Evolutionary conservation across 2,329 filamentous ascomycete species (phyloP).

Genomic region (Talaromyces sp.): DNA sequence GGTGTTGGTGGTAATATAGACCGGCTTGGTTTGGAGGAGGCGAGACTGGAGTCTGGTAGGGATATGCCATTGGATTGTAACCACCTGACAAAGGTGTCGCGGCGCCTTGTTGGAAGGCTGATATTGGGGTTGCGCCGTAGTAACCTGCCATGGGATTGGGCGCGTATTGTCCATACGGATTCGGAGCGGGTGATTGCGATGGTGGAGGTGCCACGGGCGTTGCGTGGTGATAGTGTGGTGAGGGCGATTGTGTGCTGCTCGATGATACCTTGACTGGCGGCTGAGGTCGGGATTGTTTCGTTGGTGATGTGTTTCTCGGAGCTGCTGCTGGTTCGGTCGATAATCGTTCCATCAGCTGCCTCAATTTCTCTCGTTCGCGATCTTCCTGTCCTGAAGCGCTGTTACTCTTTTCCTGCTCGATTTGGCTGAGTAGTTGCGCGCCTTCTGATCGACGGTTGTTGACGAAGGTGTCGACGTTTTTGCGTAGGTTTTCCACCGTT

Average conservation of each 20-base stretch:
- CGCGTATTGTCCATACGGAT: slow-evolving; percentile 36
- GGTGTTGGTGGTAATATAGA: slow-evolving; percentile 22
- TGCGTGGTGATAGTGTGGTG: slow-evolving; percentile 33
- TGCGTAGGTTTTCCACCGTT: slow-evolving; percentile 82
- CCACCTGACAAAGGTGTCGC: slow-evolving; percentile 41
- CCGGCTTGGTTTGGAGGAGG: slow-evolving; percentile 42
- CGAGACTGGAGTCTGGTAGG: slow-evolving; percentile 41
- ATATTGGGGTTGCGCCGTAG: slow-evolving; percentile 27
- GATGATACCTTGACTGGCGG: slow-evolving; percentile 26
- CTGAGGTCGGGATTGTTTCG: slow-evolving; percentile 35
- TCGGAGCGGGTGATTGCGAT: slow-evolving; percentile 37
- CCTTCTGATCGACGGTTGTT: slow-evolving; percentile 91
- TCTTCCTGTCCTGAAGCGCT: slow-evolving; percentile 63
- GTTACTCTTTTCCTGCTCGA: slow-evolving; percentile 71
- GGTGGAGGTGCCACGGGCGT: slow-evolving; percentile 26
- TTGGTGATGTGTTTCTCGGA: slow-evolving; percentile 26
- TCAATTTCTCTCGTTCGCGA: slow-evolving; percentile 77
- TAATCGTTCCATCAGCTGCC: slow-evolving; percentile 92
- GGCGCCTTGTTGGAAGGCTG: slow-evolving; percentile 41
- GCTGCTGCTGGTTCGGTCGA: slow-evolving; percentile 62
- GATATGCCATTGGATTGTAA: slow-evolving; percentile 52
- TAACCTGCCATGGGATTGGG: slow-evolving; percentile 27
- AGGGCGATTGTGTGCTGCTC: slow-evolving; percentile 36
- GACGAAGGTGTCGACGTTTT: slow-evolving; percentile 96
- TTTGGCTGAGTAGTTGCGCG: slow-evolving; percentile 80